Conservation (phyloP, 2,329 filamentous ascomycete genomes). For the Colletotrichum theobromicola region DNA sequence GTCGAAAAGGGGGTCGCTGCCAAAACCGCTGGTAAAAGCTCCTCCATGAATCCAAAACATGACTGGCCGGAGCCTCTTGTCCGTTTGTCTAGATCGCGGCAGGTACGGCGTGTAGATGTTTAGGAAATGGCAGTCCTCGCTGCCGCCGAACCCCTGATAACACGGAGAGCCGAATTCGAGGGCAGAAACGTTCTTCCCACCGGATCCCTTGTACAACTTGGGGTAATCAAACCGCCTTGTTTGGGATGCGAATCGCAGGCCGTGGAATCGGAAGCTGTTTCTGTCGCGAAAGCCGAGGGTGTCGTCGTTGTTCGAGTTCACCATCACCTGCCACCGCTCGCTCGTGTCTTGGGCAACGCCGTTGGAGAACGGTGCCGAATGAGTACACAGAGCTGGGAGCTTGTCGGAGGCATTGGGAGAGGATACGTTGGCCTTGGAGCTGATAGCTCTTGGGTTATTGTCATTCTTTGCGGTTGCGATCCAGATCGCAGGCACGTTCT, state of each 20-base stretch:
- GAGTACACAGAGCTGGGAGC: constrained; percentile 46
- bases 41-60: constrained; percentile 54
- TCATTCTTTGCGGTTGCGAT: constrained; percentile 29
- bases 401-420: constrained; percentile 10
- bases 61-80: constrained; percentile 46
- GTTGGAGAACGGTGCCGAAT: constrained; percentile 46
- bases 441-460: constrained; percentile 29
- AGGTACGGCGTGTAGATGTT: constrained; percentile 50
- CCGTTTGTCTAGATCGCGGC: constrained; percentile 29
- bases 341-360: constrained; percentile 33
- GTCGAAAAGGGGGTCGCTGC: constrained; percentile 48
- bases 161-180: constrained; percentile 37
- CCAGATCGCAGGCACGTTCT: constrained; percentile 38
- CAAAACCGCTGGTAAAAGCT: constrained; percentile 42
- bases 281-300: constrained; percentile 48
- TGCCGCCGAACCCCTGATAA: constrained; percentile 36
- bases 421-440: constrained; percentile 28
- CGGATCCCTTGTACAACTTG: constrained; percentile 33
- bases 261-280: constrained; percentile 54
- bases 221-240: constrained; percentile 45
- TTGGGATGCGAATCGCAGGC: constrained; percentile 43
- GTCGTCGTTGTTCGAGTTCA: constrained; percentile 42
- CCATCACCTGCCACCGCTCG: constrained; percentile 39
- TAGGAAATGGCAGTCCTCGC: constrained; percentile 49
- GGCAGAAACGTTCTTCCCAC: constrained; percentile 29